Base-by-base conservation (phyloP, 1,284 basidiomycete genomes). In the Ganoderma sp. region DNA sequence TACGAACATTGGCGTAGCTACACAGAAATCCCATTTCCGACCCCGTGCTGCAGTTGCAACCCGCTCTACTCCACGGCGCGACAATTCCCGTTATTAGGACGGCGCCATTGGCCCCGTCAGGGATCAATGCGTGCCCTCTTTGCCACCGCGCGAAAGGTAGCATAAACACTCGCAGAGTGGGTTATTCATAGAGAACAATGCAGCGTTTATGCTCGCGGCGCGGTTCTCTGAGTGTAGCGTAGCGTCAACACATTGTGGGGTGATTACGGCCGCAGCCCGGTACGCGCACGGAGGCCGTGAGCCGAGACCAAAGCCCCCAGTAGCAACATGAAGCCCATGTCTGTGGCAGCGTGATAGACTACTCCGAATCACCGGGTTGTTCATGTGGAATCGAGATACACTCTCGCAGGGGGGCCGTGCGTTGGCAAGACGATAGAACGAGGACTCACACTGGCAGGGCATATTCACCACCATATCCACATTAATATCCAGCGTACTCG, bases 391-490 rank as follows among this genome's bases (percentile, higher is more conserved):
- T 39, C 7, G 10, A 39, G 37, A 39, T 32, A 54, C 19, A n/a
- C 28, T 14, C 15, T 14, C 52, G 28, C 15, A 5, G 52, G 5
- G 37, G 56, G 19, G 42, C 9, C 19, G 42, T 10, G 15, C 2
- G 37, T 58, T 28, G n/a, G 48, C 22, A n/a, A 50, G 34, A 52
- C 6, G 15, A 34, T 37, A 48, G 54, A 56, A 7, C 22, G 43
- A 63, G 17, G 6, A 88, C 94, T 81, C 78, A 97, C 95, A 94
- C 80, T 87, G 84, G 81, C 96, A 98, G 1, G 94, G 96, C 88
- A 96, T 98, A 72, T 93, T 93, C 32, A 98, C 92, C 15, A 94
- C 89, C 79, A 97, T 79, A 80, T 98, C 96, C 65, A 98, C 86
- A 78, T 98, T 98, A 70, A 98, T 84, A 72, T 90, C 88, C 82